Percentiles rank a stretch among this genome's conserved stretches.
Conservation (phyloP, 1,284 basidiomycete species). For the Ganoderma lingzhi region DNA sequence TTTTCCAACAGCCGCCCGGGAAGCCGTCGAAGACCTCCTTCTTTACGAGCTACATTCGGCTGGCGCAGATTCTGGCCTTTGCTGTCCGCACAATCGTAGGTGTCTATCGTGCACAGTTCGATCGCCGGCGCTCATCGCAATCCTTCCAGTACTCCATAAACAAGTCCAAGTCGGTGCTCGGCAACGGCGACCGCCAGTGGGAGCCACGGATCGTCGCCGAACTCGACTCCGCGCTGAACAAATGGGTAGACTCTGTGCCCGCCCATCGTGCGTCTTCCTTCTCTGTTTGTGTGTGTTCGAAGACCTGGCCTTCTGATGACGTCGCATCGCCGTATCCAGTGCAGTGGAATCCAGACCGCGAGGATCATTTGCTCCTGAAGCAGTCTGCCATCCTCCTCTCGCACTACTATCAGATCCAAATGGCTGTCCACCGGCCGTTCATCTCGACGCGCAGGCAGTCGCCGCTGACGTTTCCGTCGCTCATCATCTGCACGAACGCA, state of each 20-base stretch:
- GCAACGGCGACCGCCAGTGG: conserved; percentile 55
- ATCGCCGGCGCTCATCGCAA: not conserved
- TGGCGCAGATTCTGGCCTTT: not conserved
- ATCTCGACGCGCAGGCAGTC: conserved; percentile 46
- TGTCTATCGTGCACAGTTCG: too few species aligned
- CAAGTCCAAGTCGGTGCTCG: conserved; percentile 53
- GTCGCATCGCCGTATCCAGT: conserved; percentile 39
- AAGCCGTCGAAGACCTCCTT: conserved; percentile 52
- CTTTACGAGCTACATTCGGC: conserved; percentile 57
- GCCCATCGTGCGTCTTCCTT: conserved; percentile 48
- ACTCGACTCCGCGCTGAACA: conserved; percentile 67
- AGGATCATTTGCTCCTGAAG: conserved; percentile 53
- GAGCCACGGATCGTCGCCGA: conserved; percentile 65
- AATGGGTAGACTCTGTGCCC: conserved; percentile 67
- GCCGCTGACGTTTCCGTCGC: conserved; percentile 56
- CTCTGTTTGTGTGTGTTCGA: not conserved
- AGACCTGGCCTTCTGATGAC: not conserved
- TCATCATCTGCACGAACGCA: conserved; percentile 71
- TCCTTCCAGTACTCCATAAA: conserved; percentile 61
- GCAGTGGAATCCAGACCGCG: conserved; percentile 63
- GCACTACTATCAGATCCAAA: conserved; percentile 63
- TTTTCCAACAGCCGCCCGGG: conserved; percentile 55
- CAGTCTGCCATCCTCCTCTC: conserved; percentile 63
- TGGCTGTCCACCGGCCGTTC: conserved; percentile 69
- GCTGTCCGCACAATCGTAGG: not conserved